Conservation (phyloP, 169 alveolate genomes). For the Plasmodium cynomolgi region DNA sequence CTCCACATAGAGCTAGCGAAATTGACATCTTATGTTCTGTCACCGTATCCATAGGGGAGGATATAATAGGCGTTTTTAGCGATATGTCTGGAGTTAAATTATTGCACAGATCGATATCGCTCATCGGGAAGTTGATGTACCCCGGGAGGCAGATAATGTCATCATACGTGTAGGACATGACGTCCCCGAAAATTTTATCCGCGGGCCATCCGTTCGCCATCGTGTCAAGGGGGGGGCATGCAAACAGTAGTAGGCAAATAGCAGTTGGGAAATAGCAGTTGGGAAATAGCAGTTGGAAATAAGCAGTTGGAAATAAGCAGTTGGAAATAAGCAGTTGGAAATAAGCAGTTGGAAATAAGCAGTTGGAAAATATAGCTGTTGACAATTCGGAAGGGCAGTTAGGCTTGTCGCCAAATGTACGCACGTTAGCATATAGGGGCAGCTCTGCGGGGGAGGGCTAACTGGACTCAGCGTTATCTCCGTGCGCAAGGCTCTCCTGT, state of each 20-base stretch:
- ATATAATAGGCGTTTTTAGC: constrained; percentile 90
- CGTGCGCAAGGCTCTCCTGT: too few relatives aligned
- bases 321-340: too few relatives aligned
- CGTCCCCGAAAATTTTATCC: constrained; percentile 79
- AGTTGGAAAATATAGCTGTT: too few relatives aligned
- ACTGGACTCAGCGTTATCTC: too few relatives aligned
- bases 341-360: too few relatives aligned
- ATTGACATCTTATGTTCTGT: constrained; percentile 95
- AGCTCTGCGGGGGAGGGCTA: too few relatives aligned
- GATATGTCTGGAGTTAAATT: constrained; percentile 85
- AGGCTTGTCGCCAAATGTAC: neutral
- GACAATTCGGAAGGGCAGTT: too few relatives aligned
- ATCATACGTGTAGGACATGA: constrained; percentile 88
- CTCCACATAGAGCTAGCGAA: constrained; percentile 93
- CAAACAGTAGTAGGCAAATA: too few relatives aligned
- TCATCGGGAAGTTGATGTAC: constrained; percentile 86
- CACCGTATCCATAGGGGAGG: constrained; percentile 96
- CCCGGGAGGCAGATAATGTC: constrained; percentile 93
- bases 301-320: too few relatives aligned
- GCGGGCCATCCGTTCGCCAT: constrained; percentile 88
- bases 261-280: too few relatives aligned
- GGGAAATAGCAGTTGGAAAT: too few relatives aligned
- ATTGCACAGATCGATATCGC: constrained; percentile 84
- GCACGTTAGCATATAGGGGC: too few relatives aligned
- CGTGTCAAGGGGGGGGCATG: neutral